phyloP scores from a whole-genome alignment of 2,329 filamentous ascomycete species.

The Claviceps sp. region DNA sequence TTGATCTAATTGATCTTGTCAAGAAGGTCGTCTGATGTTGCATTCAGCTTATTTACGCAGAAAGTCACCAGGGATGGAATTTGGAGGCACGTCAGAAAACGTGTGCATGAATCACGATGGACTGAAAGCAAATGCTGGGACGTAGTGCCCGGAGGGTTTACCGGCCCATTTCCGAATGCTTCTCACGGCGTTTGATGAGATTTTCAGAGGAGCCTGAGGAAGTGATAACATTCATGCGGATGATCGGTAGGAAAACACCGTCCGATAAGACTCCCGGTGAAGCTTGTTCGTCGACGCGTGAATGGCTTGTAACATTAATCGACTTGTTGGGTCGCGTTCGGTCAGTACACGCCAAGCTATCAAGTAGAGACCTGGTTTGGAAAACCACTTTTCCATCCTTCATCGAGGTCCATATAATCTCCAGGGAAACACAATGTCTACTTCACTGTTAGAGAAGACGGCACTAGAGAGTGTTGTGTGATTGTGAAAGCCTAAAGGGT shows the following conservation, averaged over 20 bases:
- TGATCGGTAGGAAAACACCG: background rate
- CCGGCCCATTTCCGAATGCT: background rate
- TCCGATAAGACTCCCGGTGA: background rate
- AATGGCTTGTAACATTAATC: background rate
- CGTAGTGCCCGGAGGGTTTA: background rate
- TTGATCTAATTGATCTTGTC: slow-evolving; percentile 51
- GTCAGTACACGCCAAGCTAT: background rate
- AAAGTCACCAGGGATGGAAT: background rate
- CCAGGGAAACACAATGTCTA: background rate
- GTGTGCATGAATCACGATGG: background rate
- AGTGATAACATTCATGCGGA: background rate
- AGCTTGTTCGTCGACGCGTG: background rate
- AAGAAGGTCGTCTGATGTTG: slow-evolving; percentile 36
- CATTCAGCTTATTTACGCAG: background rate
- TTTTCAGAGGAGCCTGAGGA: background rate
- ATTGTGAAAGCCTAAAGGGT: background rate
- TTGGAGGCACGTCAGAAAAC: background rate
- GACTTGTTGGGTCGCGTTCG: background rate
- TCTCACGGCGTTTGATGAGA: background rate
- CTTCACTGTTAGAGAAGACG: background rate
- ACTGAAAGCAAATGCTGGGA: background rate
- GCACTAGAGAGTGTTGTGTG: background rate
- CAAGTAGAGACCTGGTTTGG: too few species aligned
- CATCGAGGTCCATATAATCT: background rate
- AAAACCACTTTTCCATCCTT: background rate